Evolutionary conservation across 2,329 filamentous ascomycete genomes (phyloP).

Genomic region (Huntiella decipiens): DNA sequence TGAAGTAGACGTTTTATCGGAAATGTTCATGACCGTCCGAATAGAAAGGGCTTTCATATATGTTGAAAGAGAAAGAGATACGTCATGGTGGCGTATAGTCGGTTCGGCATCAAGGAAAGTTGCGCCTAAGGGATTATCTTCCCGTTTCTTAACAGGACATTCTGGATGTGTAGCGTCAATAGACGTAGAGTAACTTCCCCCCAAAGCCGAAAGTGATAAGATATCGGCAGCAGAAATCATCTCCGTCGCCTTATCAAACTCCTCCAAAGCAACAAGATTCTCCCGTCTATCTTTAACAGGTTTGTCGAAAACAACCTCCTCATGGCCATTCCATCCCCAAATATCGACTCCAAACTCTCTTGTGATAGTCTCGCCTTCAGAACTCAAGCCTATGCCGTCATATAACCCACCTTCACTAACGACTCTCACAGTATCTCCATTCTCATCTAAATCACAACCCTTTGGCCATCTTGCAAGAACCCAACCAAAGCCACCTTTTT

Average conservation of each 20-base stretch:
- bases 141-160: slow-evolving; percentile 26
- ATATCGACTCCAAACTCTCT: slow-evolving; percentile 48
- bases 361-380: slow-evolving; percentile 44
- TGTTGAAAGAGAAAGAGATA: background rate
- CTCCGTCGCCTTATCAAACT: slow-evolving; percentile 35
- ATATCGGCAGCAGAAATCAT: slow-evolving; percentile 48
- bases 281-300: slow-evolving; percentile 14
- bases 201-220: slow-evolving; percentile 24
- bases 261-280: slow-evolving; percentile 21
- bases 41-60: slow-evolving; percentile 3
- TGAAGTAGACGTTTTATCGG: no score
- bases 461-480: slow-evolving; percentile 61
- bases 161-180: slow-evolving; percentile 47
- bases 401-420: slow-evolving; percentile 66
- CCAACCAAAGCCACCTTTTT: slow-evolving; percentile 80
- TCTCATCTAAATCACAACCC: slow-evolving; percentile 47
- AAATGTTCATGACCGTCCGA: no score
- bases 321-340: slow-evolving; percentile 29
- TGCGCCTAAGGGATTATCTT: slow-evolving; percentile 32
- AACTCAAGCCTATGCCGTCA: slow-evolving; percentile 54
- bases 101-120: slow-evolving; percentile 28
- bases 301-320: slow-evolving; percentile 12
- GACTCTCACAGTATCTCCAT: slow-evolving; percentile 53
- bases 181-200: slow-evolving; percentile 19
- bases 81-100: slow-evolving; percentile 15